Evolutionary conservation across 495 filamentous ascomycete genomes (phyloP), one percentile per base, ranked within the genome.

Genomic region (Stereocaulon alpinum): DNA sequence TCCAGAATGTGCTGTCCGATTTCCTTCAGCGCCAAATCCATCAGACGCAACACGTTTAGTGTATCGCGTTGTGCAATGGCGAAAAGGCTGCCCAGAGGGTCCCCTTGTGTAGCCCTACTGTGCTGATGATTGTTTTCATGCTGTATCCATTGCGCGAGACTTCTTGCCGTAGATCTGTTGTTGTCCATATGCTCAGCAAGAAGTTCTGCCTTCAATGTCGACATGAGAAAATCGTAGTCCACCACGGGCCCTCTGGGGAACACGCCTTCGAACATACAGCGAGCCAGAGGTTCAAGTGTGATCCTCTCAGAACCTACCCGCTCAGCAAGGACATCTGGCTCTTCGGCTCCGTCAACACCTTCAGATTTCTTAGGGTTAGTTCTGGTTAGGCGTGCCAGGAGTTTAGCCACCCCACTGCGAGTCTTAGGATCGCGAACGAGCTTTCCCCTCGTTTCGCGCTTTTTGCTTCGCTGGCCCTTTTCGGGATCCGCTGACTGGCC

Each of bases 211-310:
- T 56, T 44, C 11, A 40, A 4, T 15, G 54, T 24, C n/a, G n/a
- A 24, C 54, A 56, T 56, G n/a, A 56, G 17, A 2, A 32, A 27
- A 0, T 42, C 42, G n/a, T 56, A 56, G 18, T 44, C 54, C n/a
- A 43, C 37, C n/a, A 24, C 40, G 24, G 54, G 54, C 27, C 54
- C 54, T 44, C 54, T 56, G 20, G 54, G 54, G 18, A 40, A 45
- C 37, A 56, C 29, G 3, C 54, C 40, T 24, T 45, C 40, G 27
- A 56, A 56, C 40, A 56, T 56, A 15, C 40, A 56, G 20, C 54
- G 54, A 42, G 37, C 15, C 5, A 42, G 34, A 27, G 54, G 54
- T 17, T 24, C 17, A 14, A 56, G 54, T 30, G 54, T 44, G 20
- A 22, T 42, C 12, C 18, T 56, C 18, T 56, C 20, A 17, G 20